Percentiles rank a stretch among this genome's conserved stretches.
Evolutionary conservation across 371 early-diverging fungal species (phyloP).

Genomic region (Circinella minor): DNA sequence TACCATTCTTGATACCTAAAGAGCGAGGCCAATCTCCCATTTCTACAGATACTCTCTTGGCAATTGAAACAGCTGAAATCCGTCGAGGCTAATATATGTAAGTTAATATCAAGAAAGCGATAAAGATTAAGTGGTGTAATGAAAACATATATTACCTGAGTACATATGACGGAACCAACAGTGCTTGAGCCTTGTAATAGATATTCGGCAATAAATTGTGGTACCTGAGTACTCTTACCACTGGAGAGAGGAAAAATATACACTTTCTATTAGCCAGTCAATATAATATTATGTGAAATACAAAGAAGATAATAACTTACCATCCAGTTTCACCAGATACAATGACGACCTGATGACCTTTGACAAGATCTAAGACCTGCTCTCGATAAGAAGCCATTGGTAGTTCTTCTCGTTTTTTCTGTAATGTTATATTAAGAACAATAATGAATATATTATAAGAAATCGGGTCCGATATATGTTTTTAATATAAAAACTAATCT

Average conservation of each 20-base stretch:
- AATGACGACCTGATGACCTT: constrained; percentile 71
- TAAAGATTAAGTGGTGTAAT: too few species aligned
- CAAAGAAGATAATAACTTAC: constrained; percentile 9
- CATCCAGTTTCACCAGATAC: constrained; percentile 93
- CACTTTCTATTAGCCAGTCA: constrained; percentile 28
- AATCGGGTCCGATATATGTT: too few species aligned
- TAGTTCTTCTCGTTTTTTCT: constrained; percentile 59
- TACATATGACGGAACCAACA: constrained; percentile 74
- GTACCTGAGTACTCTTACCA: constrained; percentile 94
- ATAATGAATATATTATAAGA: background rate
- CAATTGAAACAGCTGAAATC: constrained; percentile 93
- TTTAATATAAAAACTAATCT: too few species aligned
- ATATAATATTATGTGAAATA: too few species aligned
- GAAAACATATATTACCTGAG: constrained; percentile 66
- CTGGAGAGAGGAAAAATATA: constrained; percentile 29
- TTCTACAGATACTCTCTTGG: constrained; percentile 87
- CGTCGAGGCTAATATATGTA: constrained; percentile 74
- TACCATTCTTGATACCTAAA: constrained; percentile 50
- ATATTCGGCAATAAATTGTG: constrained; percentile 83
- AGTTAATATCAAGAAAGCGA: too few species aligned
- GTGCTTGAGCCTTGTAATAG: constrained; percentile 38
- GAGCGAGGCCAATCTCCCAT: constrained; percentile 63
- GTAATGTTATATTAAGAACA: background rate
- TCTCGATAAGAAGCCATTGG: constrained; percentile 67
- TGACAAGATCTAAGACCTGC: constrained; percentile 56